Percentiles rank a stretch among this genome's conserved stretches.
Conservation (phyloP, 805 yeast genomes). For the Candida koratica region DNA sequence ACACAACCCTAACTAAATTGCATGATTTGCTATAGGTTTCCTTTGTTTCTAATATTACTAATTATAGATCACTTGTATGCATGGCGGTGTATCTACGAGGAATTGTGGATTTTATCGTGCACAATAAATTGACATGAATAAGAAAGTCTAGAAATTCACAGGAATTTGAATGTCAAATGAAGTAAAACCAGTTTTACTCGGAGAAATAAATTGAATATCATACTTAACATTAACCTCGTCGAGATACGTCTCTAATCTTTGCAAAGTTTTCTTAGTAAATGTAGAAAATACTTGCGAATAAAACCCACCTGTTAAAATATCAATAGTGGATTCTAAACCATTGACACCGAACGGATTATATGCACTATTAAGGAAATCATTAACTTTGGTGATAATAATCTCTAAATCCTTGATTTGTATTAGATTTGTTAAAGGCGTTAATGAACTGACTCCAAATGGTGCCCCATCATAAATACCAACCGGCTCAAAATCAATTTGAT, state of each 20-base stretch:
- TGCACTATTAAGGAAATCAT: slow-evolving; percentile 37
- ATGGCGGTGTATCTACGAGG: too few species aligned
- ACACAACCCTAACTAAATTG: too few species aligned
- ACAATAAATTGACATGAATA: too few species aligned
- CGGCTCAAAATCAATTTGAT: slow-evolving; percentile 25
- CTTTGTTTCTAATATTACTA: too few species aligned
- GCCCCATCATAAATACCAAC: slow-evolving; percentile 39
- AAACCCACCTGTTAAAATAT: slow-evolving; percentile 37
- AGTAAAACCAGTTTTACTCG: slow-evolving; percentile 20
- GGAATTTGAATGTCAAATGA: slow-evolving; percentile 45
- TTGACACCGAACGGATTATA: slow-evolving; percentile 31
- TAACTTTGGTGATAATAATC: slow-evolving; percentile 42
- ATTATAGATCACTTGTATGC: too few species aligned
- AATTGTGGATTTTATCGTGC: too few species aligned
- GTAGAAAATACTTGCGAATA: slow-evolving; percentile 17
- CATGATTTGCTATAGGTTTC: not conserved
- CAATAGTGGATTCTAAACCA: slow-evolving; percentile 38
- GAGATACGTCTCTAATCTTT: slow-evolving; percentile 37
- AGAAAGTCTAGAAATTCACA: too few species aligned
- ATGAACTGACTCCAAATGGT: slow-evolving; percentile 50
- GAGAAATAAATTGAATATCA: slow-evolving; percentile 39
- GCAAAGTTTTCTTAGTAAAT: slow-evolving; percentile 17
- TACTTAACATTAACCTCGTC: slow-evolving; percentile 17
- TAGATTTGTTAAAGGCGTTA: slow-evolving; percentile 38
- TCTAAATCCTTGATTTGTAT: slow-evolving; percentile 34